Conservation (phyloP, 306 rosid species). For the Urtica urens region DNA sequence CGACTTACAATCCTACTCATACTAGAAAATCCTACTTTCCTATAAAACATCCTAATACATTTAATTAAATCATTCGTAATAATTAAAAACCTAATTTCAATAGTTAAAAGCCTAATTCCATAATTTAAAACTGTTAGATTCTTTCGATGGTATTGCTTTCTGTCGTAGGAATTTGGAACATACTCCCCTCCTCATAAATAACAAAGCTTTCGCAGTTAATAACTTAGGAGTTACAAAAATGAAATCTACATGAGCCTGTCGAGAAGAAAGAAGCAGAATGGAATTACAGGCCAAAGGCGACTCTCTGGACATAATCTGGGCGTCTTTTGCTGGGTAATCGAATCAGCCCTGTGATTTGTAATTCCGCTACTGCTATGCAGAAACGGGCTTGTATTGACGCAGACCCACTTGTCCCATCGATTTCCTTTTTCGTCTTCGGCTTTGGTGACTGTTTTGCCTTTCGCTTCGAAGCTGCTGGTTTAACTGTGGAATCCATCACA, state of each 20-base stretch:
- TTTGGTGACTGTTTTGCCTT: conserved; percentile 51
- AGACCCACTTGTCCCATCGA: conserved; percentile 46
- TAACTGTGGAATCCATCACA: conserved; percentile 28
- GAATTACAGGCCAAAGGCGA: conserved; percentile 61
- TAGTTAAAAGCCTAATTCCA: no score
- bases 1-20: no score
- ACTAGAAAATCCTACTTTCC: no score
- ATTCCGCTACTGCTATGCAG: conserved; percentile 75
- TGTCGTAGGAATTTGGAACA: no score
- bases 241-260: no score
- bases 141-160: no score
- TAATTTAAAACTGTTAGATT: no score
- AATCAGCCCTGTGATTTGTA: conserved; percentile 73
- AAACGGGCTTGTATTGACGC: conserved; percentile 87
- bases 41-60: no score
- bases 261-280: not conserved
- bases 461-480: conserved; percentile 37
- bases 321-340: conserved; percentile 93
- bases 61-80: no score
- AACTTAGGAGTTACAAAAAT: not conserved
- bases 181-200: no score
- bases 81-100: no score
- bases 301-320: conserved; percentile 70
- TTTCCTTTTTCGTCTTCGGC: conserved; percentile 54
- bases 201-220: no score